phyloP scores from a whole-genome alignment of 2,329 filamentous ascomycete species.

The Fusarium odoratissimum region DNA sequence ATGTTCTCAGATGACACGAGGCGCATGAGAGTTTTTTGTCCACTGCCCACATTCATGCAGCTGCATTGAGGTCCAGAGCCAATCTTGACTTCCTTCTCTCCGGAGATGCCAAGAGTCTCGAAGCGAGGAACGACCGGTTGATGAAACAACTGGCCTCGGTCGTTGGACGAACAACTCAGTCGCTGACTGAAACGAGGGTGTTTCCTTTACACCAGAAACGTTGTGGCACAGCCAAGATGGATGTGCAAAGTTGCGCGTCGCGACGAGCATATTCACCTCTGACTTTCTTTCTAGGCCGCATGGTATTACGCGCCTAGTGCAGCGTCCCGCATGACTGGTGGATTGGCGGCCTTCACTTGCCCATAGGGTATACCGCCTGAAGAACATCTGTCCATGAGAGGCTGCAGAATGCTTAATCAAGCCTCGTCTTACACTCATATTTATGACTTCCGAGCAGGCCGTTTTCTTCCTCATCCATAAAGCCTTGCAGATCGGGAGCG shows the following conservation, averaged over 20 bases:
- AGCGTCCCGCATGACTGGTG: slow-evolving; percentile 19
- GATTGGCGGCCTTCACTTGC: slow-evolving; percentile 5
- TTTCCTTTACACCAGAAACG: slow-evolving; percentile 6
- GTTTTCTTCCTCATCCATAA: neutral
- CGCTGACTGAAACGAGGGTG: slow-evolving; percentile 8
- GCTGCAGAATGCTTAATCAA: neutral
- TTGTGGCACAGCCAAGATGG: slow-evolving; percentile 4
- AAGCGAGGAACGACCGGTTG: slow-evolving; percentile 34
- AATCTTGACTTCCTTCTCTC: slow-evolving; percentile 36
- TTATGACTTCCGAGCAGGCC: neutral
- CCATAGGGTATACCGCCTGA: slow-evolving; percentile 12
- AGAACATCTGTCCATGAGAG: neutral
- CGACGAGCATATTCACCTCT: neutral
- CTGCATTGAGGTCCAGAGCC: slow-evolving; percentile 1
- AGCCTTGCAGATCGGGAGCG: neutral
- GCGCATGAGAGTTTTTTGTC: neutral
- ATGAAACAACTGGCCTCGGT: slow-evolving; percentile 35
- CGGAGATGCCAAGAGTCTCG: slow-evolving; percentile 35
- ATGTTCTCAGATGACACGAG: neutral
- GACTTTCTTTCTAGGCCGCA: neutral
- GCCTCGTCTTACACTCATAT: neutral
- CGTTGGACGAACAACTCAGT: slow-evolving; percentile 17
- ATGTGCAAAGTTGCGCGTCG: slow-evolving; percentile 5
- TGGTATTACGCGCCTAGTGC: slow-evolving; percentile 10
- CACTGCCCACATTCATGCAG: slow-evolving; percentile 2